phyloP scores from a whole-genome alignment of 1,284 basidiomycete genomes.

The Crepidotus sp. region DNA sequence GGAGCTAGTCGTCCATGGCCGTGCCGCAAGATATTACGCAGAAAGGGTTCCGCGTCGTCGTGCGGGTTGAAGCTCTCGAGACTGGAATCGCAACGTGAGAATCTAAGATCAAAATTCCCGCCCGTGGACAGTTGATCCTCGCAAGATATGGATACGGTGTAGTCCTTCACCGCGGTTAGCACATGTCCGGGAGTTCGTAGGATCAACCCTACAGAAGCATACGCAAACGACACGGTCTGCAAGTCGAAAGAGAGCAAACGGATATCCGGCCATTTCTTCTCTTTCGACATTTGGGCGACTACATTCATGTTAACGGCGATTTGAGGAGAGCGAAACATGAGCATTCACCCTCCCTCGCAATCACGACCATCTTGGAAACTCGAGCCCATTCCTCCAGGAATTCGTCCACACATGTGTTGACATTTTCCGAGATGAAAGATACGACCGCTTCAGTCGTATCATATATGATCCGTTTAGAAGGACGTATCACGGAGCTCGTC shows the following conservation, averaged over 20 bases:
- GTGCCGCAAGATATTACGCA: constrained; percentile 54
- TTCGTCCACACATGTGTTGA: constrained; percentile 79
- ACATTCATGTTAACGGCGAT: constrained; percentile 11
- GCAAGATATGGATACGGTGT: constrained; percentile 65
- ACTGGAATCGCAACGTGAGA: constrained; percentile 42
- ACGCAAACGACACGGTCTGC: constrained; percentile 82
- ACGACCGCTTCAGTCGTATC: constrained; percentile 79
- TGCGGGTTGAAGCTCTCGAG: constrained; percentile 52
- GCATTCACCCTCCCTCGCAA: constrained; percentile 71
- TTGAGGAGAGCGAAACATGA: constrained; percentile 1
- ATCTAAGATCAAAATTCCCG: constrained; percentile 64
- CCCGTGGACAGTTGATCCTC: constrained; percentile 61
- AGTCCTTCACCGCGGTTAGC: constrained; percentile 38
- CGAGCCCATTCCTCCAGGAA: constrained; percentile 88
- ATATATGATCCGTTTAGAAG: constrained; percentile 78
- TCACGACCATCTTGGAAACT: constrained; percentile 86
- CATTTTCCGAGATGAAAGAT: constrained; percentile 77
- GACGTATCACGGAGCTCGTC: constrained; percentile 57
- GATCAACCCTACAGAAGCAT: constrained; percentile 40
- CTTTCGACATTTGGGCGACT: constrained; percentile 78
- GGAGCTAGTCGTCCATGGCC: constrained; percentile 55
- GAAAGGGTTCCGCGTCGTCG: constrained; percentile 61
- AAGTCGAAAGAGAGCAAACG: constrained; percentile 79
- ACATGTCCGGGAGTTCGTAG: not conserved
- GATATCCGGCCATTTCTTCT: constrained; percentile 62